These are phyloP conservation scores for Cnidoscolus chayamansa DNA, from an alignment of 441 rosid genomes.

Conservation along the genomic window DNA sequence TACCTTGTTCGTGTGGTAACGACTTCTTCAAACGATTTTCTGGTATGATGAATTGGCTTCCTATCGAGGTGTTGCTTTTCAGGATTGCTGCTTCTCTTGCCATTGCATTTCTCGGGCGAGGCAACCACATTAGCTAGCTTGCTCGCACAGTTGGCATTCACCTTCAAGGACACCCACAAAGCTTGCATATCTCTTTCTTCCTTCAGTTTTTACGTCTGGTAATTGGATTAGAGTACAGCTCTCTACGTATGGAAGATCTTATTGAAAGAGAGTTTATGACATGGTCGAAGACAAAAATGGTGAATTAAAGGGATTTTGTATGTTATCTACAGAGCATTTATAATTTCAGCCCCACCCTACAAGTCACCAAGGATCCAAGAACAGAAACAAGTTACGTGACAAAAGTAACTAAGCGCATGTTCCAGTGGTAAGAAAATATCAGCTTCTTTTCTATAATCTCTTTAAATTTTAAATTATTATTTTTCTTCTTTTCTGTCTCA, in stretches of 20 bases:
- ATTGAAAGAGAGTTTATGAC: too few relatives aligned
- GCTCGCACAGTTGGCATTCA: constrained; percentile 35
- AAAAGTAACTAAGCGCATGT: too few relatives aligned
- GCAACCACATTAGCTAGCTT: constrained; percentile 25
- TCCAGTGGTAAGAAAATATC: too few relatives aligned
- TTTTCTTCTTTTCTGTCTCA: too few relatives aligned
- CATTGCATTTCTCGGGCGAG: constrained; percentile 18
- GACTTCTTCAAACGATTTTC: constrained; percentile 27
- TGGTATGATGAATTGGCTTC: constrained; percentile 15
- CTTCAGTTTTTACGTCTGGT: neutral
- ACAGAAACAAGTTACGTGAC: too few relatives aligned
- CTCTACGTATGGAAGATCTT: too few relatives aligned
- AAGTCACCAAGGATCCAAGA: too few relatives aligned
- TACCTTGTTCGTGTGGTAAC: constrained; percentile 26
- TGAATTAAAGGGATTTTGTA: constrained; percentile 33
- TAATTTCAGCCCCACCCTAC: constrained; percentile 12
- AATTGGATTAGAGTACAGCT: neutral
- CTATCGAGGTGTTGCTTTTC: constrained; percentile 17
- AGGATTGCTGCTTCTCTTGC: neutral
- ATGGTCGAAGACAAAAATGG: constrained; percentile 25
- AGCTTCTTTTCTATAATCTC: too few relatives aligned
- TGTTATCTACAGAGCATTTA: constrained; percentile 28
- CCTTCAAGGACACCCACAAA: constrained; percentile 41
- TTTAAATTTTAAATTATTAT: too few relatives aligned
- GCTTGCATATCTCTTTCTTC: constrained; percentile 30